A percentile compares a stretch with the other conserved stretches of the same genome.
Evolutionary conservation across 768 basidiomycete species (phyloP).

Genomic region (Hericium erinaceus): DNA sequence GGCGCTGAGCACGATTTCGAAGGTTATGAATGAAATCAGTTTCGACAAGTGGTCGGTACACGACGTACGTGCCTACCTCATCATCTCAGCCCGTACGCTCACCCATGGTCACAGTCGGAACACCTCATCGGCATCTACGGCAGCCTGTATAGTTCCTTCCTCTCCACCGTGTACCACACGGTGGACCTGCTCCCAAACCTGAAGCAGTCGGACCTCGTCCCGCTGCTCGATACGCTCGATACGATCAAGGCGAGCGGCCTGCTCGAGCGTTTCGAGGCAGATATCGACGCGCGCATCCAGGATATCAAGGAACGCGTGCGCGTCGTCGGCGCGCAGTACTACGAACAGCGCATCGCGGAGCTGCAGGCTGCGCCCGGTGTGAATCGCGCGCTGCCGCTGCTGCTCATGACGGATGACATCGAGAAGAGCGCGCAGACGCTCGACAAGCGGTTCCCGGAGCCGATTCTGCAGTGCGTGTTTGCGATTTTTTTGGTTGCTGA

Average conservation of each 20-base stretch:
- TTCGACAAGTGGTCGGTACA: slow-evolving; percentile 68
- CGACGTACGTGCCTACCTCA: slow-evolving; percentile 52
- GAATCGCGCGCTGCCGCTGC: slow-evolving; percentile 71
- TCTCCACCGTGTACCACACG: slow-evolving; percentile 74
- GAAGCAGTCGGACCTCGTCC: slow-evolving; percentile 60
- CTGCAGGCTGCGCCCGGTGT: slow-evolving; percentile 64
- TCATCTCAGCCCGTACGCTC: slow-evolving; percentile 5
- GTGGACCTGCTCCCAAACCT: slow-evolving; percentile 70
- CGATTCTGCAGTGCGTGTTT: slow-evolving; percentile 61
- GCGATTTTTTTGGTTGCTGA: neutral
- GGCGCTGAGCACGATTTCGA: slow-evolving; percentile 65
- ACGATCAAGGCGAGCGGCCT: slow-evolving; percentile 61
- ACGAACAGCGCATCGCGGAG: slow-evolving; percentile 52
- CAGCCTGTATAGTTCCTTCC: slow-evolving; percentile 76
- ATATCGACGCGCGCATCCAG: slow-evolving; percentile 52
- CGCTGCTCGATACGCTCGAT: slow-evolving; percentile 60
- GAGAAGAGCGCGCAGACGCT: slow-evolving; percentile 79
- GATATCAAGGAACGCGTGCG: slow-evolving; percentile 63
- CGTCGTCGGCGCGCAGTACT: slow-evolving; percentile 50
- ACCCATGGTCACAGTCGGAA: slow-evolving; percentile 39
- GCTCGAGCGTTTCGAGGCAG: slow-evolving; percentile 64
- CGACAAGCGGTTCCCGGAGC: slow-evolving; percentile 81
- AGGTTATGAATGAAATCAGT: slow-evolving; percentile 61
- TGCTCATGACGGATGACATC: slow-evolving; percentile 81
- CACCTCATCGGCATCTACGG: slow-evolving; percentile 61